Conservation (phyloP, 371 early-diverging fungal species). For the Syncephalastrum racemosum region DNA sequence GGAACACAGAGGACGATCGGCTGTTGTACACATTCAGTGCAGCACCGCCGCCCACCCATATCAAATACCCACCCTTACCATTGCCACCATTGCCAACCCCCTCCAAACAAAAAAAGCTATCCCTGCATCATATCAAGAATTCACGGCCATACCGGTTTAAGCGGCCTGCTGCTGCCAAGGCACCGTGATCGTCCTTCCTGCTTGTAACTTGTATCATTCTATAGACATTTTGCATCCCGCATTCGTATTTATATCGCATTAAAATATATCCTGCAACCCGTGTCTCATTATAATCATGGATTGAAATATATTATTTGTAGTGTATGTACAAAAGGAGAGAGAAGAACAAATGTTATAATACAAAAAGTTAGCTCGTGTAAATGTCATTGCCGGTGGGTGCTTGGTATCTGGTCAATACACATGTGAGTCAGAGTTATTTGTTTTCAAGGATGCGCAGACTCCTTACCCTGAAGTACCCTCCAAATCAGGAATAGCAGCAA, state of each 20-base stretch:
- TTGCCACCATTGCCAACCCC: slow-evolving; percentile 3
- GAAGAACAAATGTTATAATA: slow-evolving; percentile 1
- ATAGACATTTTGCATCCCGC: no score
- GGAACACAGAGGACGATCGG: slow-evolving; percentile 69
- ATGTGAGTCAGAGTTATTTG: background rate
- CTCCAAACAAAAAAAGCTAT: background rate
- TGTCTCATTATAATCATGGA: slow-evolving; percentile 3
- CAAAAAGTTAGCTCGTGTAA: slow-evolving; percentile 10
- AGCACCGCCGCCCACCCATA: background rate
- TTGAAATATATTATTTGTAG: slow-evolving; percentile 27
- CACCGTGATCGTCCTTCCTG: no score
- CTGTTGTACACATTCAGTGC: slow-evolving; percentile 26
- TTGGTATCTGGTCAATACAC: slow-evolving; percentile 28
- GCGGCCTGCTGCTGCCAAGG: slow-evolving; percentile 3
- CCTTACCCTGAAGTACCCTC: slow-evolving; percentile 35
- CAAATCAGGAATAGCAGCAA: slow-evolving; percentile 32
- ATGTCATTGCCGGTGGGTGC: slow-evolving; percentile 38
- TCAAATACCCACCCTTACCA: background rate
- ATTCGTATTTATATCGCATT: no score
- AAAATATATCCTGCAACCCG: no score
- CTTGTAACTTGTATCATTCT: no score
- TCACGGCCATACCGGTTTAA: slow-evolving; percentile 1
- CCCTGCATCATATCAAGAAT: slow-evolving; percentile 3
- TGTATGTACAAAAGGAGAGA: slow-evolving; percentile 33
- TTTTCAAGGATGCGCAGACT: background rate